Evolutionary conservation across 768 basidiomycete genomes (phyloP).

Genomic region (Mycena vulgaris): DNA sequence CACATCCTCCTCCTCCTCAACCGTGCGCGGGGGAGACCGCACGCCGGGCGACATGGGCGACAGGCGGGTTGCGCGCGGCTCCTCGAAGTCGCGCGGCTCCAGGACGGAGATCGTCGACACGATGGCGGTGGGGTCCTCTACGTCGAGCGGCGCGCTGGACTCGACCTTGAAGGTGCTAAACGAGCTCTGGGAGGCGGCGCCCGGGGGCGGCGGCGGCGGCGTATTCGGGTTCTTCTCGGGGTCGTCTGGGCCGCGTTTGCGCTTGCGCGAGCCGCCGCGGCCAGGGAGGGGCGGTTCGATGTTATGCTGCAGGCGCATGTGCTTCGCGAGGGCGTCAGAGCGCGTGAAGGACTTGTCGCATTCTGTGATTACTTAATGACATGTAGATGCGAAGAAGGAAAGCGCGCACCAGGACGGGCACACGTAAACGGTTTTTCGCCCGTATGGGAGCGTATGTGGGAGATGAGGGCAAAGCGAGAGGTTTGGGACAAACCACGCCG

Average conservation of each 20-base stretch:
- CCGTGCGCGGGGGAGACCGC: slow-evolving; percentile 38
- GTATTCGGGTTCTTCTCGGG: slow-evolving; percentile 42
- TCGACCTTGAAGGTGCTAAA: slow-evolving; percentile 81
- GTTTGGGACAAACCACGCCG: slow-evolving; percentile 89
- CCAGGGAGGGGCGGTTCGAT: slow-evolving; percentile 82
- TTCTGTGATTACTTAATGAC: slow-evolving; percentile 62
- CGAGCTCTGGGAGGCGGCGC: slow-evolving; percentile 44
- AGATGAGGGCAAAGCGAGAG: slow-evolving; percentile 90
- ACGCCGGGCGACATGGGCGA: slow-evolving; percentile 34
- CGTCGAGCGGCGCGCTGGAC: slow-evolving; percentile 60
- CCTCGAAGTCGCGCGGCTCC: slow-evolving; percentile 40
- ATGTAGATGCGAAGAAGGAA: neutral
- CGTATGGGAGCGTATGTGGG: slow-evolving; percentile 93
- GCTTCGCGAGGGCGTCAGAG: slow-evolving; percentile 93
- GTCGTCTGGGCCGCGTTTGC: slow-evolving; percentile 71
- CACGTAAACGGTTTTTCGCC: slow-evolving; percentile 96
- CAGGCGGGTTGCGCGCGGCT: slow-evolving; percentile 17
- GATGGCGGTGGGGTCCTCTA: slow-evolving; percentile 50
- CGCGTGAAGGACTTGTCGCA: slow-evolving; percentile 97
- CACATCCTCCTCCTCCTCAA: slow-evolving; percentile 57
- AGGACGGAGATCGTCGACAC: slow-evolving; percentile 52
- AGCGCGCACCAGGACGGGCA: slow-evolving; percentile 76
- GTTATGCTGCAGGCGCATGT: slow-evolving; percentile 91
- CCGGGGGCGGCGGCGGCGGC: slow-evolving; percentile 42
- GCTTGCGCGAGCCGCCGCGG: slow-evolving; percentile 78